Base-by-base conservation (phyloP, 1,284 basidiomycete species). In the Cutaneotrichosporon cavernicola region DNA sequence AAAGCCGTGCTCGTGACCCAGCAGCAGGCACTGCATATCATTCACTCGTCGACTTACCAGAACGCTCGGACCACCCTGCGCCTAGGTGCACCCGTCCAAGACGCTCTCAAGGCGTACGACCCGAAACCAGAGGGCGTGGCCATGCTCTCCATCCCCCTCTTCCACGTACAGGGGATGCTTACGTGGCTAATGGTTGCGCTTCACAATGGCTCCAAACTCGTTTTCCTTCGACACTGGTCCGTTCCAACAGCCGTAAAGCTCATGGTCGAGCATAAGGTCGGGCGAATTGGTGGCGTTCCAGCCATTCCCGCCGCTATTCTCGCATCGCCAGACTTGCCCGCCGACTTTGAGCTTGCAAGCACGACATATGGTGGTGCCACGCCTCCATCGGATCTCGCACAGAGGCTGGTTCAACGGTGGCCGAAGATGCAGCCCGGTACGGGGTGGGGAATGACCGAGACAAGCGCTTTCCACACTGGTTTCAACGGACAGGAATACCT, bases 371-470 rank as follows among this genome's bases (percentile, higher is more conserved):
- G 77, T 8, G 77, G 77, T 21, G 77, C 77, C 0, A 69, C 75
- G 4, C 71, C 76, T 0, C 73, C 73, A 26, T 69, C 69, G 13
- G 61, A 72, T 31, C 68, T 77, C 8, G 71, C 73, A 66, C 49
- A 49, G 51, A 14, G 67, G 63, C 63, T 77, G 68, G 69, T 70
- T 71, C 21, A 72, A 67, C 57, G 72, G 69, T 40, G 71, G 70
- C 49, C 56, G 69, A n/a, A 30, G 8, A 31, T 31, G 5, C 49
- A 43, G 50, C 43, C 38, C 4, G 52, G 30, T 3, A 73, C 74
- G 53, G 74, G 74, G 9, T 78, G 75, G 53, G 77, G 77, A 11
- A 63, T 76, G 70, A 76, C 76, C 0, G 77, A 79, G 68, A 76
- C 77, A 8, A 79, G 76, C 49, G 70, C 72, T 3, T 72, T 72